These are phyloP conservation scores for Chlorella ohadii DNA, from an alignment of 139 green algal species.

Conservation along the genomic window DNA sequence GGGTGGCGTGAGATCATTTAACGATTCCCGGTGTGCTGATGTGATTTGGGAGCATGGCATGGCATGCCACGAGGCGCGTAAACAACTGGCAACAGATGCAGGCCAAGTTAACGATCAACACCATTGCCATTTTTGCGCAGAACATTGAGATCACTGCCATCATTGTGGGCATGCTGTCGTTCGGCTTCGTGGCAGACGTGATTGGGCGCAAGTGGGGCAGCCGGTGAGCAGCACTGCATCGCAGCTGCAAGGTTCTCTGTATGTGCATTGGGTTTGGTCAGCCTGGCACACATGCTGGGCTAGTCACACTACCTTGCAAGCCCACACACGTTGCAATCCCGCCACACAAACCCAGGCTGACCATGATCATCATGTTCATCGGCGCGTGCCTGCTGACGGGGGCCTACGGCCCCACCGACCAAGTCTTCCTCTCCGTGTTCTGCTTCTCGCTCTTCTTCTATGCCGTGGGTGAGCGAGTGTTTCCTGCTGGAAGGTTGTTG, in stretches of 20 bases:
- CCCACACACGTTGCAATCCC: too few relatives aligned
- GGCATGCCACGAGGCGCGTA: too few relatives aligned
- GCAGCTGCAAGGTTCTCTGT: background rate
- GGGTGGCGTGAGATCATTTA: too few relatives aligned
- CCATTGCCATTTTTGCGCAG: background rate
- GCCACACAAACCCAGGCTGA: conserved; percentile 28
- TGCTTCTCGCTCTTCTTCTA: conserved; percentile 60
- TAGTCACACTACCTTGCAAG: too few relatives aligned
- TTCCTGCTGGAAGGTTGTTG: too few relatives aligned
- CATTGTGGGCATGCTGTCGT: conserved; percentile 59
- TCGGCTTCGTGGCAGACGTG: conserved; percentile 64
- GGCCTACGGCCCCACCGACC: conserved; percentile 36
- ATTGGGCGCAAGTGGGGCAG: conserved; percentile 75
- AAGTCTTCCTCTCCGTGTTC: conserved; percentile 62
- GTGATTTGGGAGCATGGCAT: too few relatives aligned
- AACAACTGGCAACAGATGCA: too few relatives aligned
- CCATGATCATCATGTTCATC: conserved; percentile 68
- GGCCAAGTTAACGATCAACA: too few relatives aligned
- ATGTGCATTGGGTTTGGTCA: background rate
- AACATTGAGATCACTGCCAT: conserved; percentile 47
- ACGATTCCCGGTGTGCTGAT: too few relatives aligned
- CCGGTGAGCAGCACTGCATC: conserved; percentile 3
- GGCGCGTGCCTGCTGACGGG: conserved; percentile 66
- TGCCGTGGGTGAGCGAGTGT: background rate
- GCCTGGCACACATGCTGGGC: too few relatives aligned